Evolutionary conservation across 2,329 filamentous ascomycete genomes (phyloP), one percentile per base, ranked within the genome.

Genomic region (Alternaria brassicae): DNA sequence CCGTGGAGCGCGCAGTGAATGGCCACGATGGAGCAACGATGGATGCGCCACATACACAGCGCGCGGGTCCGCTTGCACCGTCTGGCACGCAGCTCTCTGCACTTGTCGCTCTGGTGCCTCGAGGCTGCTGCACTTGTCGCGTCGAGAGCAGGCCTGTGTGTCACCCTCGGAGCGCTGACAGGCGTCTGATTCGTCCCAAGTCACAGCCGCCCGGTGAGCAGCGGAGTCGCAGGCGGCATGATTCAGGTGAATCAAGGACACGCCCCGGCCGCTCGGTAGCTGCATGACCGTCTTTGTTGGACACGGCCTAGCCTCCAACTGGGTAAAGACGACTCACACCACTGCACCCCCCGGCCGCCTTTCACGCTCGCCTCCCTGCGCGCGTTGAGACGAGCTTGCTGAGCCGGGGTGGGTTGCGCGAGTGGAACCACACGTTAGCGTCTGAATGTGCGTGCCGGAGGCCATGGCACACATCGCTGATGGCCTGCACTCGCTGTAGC

Each of bases 51-150:
- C 65, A 62, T 49, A 54, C 49, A 30, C 48, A 34, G 44, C 44
- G 56, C 62, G 59, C 56, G 50, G 52, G 56, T 53, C 53, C 58
- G 48, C 42, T 41, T 53, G 51, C 30, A 36, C 47, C 30, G 19
- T 47, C 27, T 30, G 15, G 44, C 44, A 34, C 44, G n/a, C 36
- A 15, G 44, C 44, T 21, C 44, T 32, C 30, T 48, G 30, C 44
- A 48, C 21, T 15, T 30, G 28, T 47, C 44, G 28, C 52, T 23
- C 44, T 62, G 60, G 67, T 62, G 62, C 60, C 59, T 71, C 66
- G 60, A 72, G 63, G 65, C 65, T 72, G 71, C 67, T 71, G 67
- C 69, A 70, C 56, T 66, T 65, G 62, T 67, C 64, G 69, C 70
- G 60, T 72, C 70, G 68, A 69, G 67, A 65, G 62, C 66, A 60